Evolutionary conservation across 225 moss, liverwort and hornwort species (phyloP), one percentile per base, ranked within the genome.

Genomic region (Bryoerythrophyllum caledonicum): DNA sequence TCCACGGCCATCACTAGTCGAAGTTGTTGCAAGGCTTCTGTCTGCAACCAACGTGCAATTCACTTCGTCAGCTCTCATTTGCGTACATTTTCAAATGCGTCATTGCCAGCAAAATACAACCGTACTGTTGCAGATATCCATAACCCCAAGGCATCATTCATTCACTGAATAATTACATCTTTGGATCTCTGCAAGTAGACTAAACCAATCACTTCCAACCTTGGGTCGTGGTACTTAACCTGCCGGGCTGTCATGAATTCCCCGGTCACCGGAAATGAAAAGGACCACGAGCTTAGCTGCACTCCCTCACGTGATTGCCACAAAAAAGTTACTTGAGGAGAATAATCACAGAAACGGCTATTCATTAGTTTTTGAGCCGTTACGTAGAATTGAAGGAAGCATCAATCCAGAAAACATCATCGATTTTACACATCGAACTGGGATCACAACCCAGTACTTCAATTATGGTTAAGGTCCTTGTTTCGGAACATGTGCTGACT

Each of bases 221-320:
- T 1, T 46, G 14, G 10, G 54, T 44, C 19, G 19, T 30, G 60
- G 64, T 58, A 77, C 60, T 76, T 41, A 61, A 96, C 93, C 96
- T 96, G 87, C 37, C 84, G 91, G 23, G 91, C 80, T 70, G 92
- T 88, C 72, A 80, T 72, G 24, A 86, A 82, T 67, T 90, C 94
- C 52, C 84, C 87, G 7, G 80, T 82, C 23, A 79, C 82, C 14
- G 85, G 85, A 69, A 94, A 94, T 19, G 82, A 85, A 84, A 97
- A 97, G 19, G 93, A 93, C 97, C 97, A 97, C 24, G 91, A 90
- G 79, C 97, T 90, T 74, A 94, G 76, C 92, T 94, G 92, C 78
- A 86, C 6, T 37, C 30, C n/a, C n/a, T 56, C 83, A 76, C 20
- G 44, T 43, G 34, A n/a, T 70, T 64, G 77, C 74, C 64, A 78